Evolutionary conservation across 805 yeast genomes (phyloP), one percentile per base, ranked within the genome.

Genomic region (Cyberlindnera saturnus): DNA sequence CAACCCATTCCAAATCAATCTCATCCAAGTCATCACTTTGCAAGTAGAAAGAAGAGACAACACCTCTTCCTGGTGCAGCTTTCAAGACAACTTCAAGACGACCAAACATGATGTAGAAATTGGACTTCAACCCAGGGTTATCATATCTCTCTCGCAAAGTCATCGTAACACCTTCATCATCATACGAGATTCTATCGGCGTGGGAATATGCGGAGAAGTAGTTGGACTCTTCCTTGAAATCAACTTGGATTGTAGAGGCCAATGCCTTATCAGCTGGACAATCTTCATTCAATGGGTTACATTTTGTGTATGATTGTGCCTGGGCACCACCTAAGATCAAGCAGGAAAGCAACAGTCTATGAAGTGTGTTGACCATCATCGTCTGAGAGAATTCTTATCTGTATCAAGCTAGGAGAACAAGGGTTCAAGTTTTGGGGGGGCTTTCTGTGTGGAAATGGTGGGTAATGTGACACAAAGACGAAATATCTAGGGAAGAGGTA

Each of bases 91-190:
- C 88, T 61, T 86, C 95, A 28, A 88, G 77, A 50, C 79, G 79
- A 45, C 97, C 97, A 62, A 81, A 90, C 93, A 89, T 86, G 53
- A 90, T 77, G 66, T 87, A 87, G 61, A 84, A 87, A 49, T 82
- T 74, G 5, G 96, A 86, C 51, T 71, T 73, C 43, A 88, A 64
- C 6, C 89, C 74, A 4, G 96, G 96, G 58, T 86, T 84, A 59
- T 87, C 93, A 46, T 70, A 81, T 52, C 82, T 69, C 50, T 81
- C 68, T 3, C 74, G 68, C 34, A 90, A 61, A 1, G 82, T 74
- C 52, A 90, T 62, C 33, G 65, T 57, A 11, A 81, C 63, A n/a
- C 97, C 97, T 23, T 75, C 74, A 7, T 65, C 68, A 8, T 67
- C 51, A 52, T 70, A 70, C 40, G 70, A 73, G 4, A 76, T 60